A percentile compares a stretch with the other conserved stretches of the same genome.
phyloP scores from a whole-genome alignment of 2,329 filamentous ascomycete genomes.

The Hirsutella rhossiliensis region DNA sequence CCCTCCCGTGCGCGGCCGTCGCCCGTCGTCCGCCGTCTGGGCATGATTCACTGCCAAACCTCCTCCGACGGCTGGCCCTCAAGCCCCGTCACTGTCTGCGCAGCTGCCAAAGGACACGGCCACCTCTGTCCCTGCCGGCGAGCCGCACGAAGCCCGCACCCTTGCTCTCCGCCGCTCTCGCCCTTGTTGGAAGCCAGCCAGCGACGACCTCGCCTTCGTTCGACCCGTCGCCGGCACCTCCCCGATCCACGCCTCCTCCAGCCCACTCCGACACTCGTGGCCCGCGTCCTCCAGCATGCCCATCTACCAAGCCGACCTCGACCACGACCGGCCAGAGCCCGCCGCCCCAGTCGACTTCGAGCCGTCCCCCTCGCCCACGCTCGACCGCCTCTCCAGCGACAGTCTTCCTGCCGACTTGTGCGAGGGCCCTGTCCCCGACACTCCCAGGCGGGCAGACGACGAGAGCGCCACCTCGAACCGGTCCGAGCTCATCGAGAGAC shows the following conservation, averaged over 20 bases:
- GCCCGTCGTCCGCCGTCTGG: too few relatives aligned
- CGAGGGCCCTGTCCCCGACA: slow-evolving; percentile 41
- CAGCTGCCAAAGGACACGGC: too few relatives aligned
- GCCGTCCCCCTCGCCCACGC: slow-evolving; percentile 10
- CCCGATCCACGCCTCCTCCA: not conserved
- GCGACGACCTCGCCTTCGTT: too few relatives aligned
- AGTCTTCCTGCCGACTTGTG: slow-evolving; percentile 50
- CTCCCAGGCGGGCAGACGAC: slow-evolving; percentile 11
- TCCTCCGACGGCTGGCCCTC: too few relatives aligned
- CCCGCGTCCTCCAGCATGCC: slow-evolving; percentile 30
- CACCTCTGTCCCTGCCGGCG: too few relatives aligned
- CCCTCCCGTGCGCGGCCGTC: too few relatives aligned
- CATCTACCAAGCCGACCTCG: slow-evolving; percentile 42
- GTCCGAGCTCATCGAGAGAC: slow-evolving; percentile 67
- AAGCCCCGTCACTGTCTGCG: too few relatives aligned
- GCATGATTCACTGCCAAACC: too few relatives aligned
- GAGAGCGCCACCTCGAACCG: slow-evolving; percentile 42
- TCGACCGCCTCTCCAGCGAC: slow-evolving; percentile 44
- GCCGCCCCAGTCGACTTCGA: not conserved
- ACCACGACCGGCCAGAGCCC: slow-evolving; percentile 12
- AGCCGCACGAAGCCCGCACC: too few relatives aligned
- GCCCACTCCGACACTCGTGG: not conserved
- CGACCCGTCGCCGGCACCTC: not conserved
- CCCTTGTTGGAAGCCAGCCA: too few relatives aligned
- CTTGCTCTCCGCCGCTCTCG: too few relatives aligned